phyloP scores from a whole-genome alignment of 768 basidiomycete species.

The Guyanaporus albipodus region DNA sequence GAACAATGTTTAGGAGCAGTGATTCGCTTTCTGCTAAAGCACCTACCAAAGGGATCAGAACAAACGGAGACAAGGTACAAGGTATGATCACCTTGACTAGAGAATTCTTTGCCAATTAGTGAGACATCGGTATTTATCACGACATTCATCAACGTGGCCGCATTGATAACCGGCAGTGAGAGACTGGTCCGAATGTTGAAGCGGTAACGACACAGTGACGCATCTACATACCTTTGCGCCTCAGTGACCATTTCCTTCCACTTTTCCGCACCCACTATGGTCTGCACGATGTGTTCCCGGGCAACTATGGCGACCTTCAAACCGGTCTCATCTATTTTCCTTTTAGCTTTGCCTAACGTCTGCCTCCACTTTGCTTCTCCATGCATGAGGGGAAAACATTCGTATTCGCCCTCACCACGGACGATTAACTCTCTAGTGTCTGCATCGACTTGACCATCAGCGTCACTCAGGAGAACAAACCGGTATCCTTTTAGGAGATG shows the following conservation, averaged over 20 bases:
- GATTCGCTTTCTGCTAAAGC: slow-evolving; percentile 24
- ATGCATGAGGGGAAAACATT: slow-evolving; percentile 51
- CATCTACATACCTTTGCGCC: slow-evolving; percentile 49
- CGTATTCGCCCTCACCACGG: slow-evolving; percentile 57
- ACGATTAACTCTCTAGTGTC: slow-evolving; percentile 53
- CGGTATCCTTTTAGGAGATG: slow-evolving; percentile 49
- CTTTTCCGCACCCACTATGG: slow-evolving; percentile 48
- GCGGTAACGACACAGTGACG: too few relatives aligned
- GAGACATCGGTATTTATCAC: slow-evolving; percentile 37
- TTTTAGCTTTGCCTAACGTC: slow-evolving; percentile 47
- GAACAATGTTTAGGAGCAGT: slow-evolving; percentile 45
- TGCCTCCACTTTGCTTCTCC: slow-evolving; percentile 50
- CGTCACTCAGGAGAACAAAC: slow-evolving; percentile 61
- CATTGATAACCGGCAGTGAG: slow-evolving; percentile 40
- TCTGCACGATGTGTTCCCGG: slow-evolving; percentile 42
- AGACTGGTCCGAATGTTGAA: too few relatives aligned
- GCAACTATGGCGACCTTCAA: slow-evolving; percentile 51
- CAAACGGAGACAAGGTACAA: neutral
- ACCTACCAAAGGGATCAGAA: slow-evolving; percentile 4
- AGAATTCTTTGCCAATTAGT: slow-evolving; percentile 25
- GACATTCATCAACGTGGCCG: slow-evolving; percentile 50
- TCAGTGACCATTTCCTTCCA: slow-evolving; percentile 54
- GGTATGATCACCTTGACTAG: slow-evolving; percentile 17
- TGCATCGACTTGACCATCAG: slow-evolving; percentile 42
- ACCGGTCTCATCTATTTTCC: slow-evolving; percentile 41